Evolutionary conservation across 108 stramenopile species (phyloP).

Genomic region (Fistulifera pelliculosa): DNA sequence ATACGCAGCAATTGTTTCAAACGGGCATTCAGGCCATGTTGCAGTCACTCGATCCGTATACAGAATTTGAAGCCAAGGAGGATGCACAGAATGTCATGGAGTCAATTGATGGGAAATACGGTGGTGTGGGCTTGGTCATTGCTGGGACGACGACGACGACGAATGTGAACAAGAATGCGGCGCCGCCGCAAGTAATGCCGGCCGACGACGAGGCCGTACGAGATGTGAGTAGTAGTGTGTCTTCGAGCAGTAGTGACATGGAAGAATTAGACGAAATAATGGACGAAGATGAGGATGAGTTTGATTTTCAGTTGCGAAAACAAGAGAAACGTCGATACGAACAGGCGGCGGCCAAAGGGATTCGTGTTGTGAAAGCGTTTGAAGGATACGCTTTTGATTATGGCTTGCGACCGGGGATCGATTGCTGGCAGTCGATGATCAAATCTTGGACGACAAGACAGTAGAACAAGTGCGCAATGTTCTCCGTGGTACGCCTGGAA

Average conservation of each 20-base stretch:
- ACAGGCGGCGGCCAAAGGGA: constrained; percentile 54
- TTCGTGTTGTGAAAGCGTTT: constrained; percentile 86
- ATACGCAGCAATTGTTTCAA: constrained; percentile 84
- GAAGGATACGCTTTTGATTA: constrained; percentile 87
- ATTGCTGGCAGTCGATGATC: constrained; percentile 69
- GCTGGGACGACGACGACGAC: constrained; percentile 28
- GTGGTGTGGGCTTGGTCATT: constrained; percentile 93
- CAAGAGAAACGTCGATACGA: constrained; percentile 26
- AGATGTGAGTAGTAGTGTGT: constrained; percentile 6
- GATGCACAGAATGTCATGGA: constrained; percentile 80
- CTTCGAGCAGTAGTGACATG: neutral
- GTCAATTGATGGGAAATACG: constrained; percentile 80
- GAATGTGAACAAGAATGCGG: constrained; percentile 2
- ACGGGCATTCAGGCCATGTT: constrained; percentile 93
- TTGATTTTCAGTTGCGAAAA: constrained; percentile 33
- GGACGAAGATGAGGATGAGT: constrained; percentile 21
- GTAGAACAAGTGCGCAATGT: constrained; percentile 84
- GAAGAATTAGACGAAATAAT: neutral
- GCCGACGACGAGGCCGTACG: neutral
- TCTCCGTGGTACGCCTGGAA: constrained; percentile 82
- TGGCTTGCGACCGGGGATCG: constrained; percentile 73
- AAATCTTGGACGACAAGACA: constrained; percentile 39
- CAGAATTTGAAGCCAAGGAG: constrained; percentile 81
- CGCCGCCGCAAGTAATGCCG: too few relatives aligned
- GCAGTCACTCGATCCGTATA: constrained; percentile 89